phyloP scores from a whole-genome alignment of 768 basidiomycete species.

The Trametes cingulata region DNA sequence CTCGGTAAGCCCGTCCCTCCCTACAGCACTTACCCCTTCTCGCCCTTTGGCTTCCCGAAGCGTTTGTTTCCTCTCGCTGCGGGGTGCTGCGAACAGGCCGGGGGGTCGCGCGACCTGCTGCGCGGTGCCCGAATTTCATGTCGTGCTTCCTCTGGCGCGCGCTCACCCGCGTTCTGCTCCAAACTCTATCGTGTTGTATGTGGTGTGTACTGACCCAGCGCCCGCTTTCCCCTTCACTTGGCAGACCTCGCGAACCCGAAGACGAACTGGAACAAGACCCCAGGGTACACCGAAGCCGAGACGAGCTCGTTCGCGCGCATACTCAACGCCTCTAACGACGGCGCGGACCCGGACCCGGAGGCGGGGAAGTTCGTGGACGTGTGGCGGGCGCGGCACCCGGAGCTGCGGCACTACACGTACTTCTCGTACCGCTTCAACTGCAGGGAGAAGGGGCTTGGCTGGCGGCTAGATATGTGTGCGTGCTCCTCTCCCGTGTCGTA shows the following conservation, averaged over 20 bases:
- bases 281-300: conserved; percentile 84
- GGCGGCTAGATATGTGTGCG: conserved; percentile 86
- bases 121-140: neutral
- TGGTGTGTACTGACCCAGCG: neutral
- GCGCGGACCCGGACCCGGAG: neutral
- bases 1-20: conserved; percentile 44
- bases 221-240: too few relatives aligned
- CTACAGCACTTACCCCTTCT: too few relatives aligned
- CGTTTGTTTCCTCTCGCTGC: neutral
- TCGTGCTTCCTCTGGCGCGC: neutral
- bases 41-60: too few relatives aligned
- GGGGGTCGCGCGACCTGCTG: neutral
- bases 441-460: conserved; percentile 77
- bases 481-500: neutral
- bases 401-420: conserved; percentile 77
- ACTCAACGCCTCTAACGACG: conserved; percentile 49
- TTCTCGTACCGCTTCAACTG: conserved; percentile 85
- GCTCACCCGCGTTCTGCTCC: neutral
- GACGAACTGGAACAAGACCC: conserved; percentile 83
- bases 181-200: neutral
- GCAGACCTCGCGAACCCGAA: conserved; percentile 70
- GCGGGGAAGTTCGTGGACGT: conserved; percentile 63
- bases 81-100: neutral
- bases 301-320: conserved; percentile 73
- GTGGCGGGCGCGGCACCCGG: conserved; percentile 74